Conservation (phyloP, 73 alveolate species). For the Paramecium tetraurelia region DNA sequence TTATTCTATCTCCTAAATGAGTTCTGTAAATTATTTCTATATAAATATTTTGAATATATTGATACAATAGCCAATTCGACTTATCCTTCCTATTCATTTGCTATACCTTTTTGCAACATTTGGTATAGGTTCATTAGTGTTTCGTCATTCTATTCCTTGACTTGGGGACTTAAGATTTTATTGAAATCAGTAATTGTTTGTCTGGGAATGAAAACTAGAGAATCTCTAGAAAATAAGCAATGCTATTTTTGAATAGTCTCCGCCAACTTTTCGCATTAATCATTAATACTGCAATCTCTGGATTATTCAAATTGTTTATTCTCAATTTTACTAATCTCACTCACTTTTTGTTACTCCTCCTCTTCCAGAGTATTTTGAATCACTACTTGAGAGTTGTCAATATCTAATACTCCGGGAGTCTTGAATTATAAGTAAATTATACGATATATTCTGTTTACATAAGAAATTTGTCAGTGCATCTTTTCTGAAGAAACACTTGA, state of each 20-base stretch:
- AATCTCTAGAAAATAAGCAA: not conserved
- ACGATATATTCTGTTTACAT: slow-evolving; percentile 19
- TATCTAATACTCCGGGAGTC: not conserved
- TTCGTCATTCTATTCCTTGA: not conserved
- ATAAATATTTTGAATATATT: not conserved
- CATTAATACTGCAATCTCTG: not conserved
- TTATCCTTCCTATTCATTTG: not conserved
- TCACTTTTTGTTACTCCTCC: not conserved
- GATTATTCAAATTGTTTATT: not conserved
- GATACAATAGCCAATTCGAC: not conserved
- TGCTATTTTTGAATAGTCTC: not conserved
- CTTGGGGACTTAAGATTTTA: not conserved
- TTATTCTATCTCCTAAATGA: not conserved
- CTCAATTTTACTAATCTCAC: not conserved
- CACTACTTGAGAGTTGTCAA: not conserved
- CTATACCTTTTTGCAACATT: not conserved
- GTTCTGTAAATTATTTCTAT: not conserved
- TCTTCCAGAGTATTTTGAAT: not conserved
- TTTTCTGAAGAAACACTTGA: not conserved
- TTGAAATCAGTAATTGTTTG: slow-evolving; percentile 16
- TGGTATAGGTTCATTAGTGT: not conserved
- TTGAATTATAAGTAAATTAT: not conserved
- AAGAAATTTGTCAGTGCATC: not conserved
- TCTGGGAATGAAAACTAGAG: not conserved
- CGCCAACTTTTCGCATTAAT: not conserved